Percentiles rank a stretch among this genome's conserved stretches.
Evolutionary conservation across 129 eudicot species (phyloP).

Genomic region (Apium graveolens): DNA sequence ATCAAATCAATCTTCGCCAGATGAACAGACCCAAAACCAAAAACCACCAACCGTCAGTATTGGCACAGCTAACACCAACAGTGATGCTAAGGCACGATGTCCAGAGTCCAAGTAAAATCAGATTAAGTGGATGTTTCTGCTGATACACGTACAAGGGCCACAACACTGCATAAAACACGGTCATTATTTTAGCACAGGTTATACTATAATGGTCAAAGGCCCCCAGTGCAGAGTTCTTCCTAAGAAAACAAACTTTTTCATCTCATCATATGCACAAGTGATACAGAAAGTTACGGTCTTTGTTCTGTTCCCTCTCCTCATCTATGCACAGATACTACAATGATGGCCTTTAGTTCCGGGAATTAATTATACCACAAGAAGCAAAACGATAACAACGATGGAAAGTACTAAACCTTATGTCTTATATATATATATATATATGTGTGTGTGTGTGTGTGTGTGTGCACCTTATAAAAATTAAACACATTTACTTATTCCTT

Average conservation of each 20-base stretch:
- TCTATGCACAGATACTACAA: neutral
- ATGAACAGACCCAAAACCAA: neutral
- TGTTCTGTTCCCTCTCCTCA: neutral
- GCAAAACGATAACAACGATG: neutral
- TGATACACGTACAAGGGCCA: slow-evolving; percentile 94
- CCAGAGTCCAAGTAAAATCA: slow-evolving; percentile 82
- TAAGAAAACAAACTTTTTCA: neutral
- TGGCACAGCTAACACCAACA: slow-evolving; percentile 95
- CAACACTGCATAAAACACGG: slow-evolving; percentile 46
- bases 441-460: too few species aligned
- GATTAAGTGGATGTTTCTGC: slow-evolving; percentile 91
- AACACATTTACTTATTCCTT: neutral
- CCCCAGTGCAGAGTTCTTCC: neutral
- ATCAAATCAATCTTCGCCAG: neutral
- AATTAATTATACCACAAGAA: neutral
- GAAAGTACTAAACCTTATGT: neutral
- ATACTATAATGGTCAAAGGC: neutral
- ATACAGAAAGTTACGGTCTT: neutral
- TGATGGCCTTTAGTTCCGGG: neutral
- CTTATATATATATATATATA: neutral
- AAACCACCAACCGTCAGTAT: slow-evolving; percentile 69
- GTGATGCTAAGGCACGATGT: slow-evolving; percentile 78
- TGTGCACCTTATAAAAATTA: too few species aligned
- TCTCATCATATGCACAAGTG: neutral
- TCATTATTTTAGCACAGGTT: neutral